Conservation (phyloP, 2,329 filamentous ascomycete species). For the Fusarium vanettenii region DNA sequence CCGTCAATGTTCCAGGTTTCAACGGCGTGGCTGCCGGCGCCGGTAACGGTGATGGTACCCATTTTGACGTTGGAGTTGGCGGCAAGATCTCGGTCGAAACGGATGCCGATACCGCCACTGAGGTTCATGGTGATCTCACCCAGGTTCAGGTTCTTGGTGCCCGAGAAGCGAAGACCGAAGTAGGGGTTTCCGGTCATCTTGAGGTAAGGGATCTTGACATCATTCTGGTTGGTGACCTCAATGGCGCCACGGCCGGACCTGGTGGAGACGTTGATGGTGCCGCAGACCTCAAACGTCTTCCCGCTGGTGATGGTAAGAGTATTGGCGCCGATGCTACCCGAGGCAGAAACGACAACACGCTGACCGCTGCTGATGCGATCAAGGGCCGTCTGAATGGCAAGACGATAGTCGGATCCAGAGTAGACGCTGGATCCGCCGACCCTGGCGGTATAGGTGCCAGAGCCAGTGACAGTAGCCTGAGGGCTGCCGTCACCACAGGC, state of each 20-base stretch:
- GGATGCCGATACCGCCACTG: conserved; percentile 64
- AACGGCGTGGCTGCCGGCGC: conserved; percentile 66
- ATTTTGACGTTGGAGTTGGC: conserved; percentile 66
- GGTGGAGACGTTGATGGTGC: conserved; percentile 61
- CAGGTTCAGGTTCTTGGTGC: conserved; percentile 58
- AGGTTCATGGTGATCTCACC: conserved; percentile 67
- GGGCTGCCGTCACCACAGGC: conserved; percentile 62
- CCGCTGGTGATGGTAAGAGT: conserved; percentile 63
- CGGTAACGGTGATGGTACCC: conserved; percentile 61
- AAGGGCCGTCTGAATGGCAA: conserved; percentile 65
- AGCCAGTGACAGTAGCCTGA: conserved; percentile 60
- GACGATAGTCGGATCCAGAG: conserved; percentile 63
- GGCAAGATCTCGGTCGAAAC: conserved; percentile 66
- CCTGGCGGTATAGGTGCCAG: conserved; percentile 58
- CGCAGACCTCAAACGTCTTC: conserved; percentile 69
- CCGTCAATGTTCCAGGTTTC: conserved; percentile 71
- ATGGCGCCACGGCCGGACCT: conserved; percentile 63
- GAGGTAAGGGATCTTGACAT: conserved; percentile 66
- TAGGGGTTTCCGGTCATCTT: conserved; percentile 68
- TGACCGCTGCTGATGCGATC: conserved; percentile 64
- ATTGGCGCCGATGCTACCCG: conserved; percentile 65
- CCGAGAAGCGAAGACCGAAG: conserved; percentile 67
- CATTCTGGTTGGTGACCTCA: conserved; percentile 59
- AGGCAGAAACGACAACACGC: conserved; percentile 65
- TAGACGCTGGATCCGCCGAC: conserved; percentile 60